Percentiles rank a stretch among this genome's conserved stretches.
These are phyloP conservation scores for Hygrocybe punicea DNA, from an alignment of 768 basidiomycete species.

Conservation along the genomic window DNA sequence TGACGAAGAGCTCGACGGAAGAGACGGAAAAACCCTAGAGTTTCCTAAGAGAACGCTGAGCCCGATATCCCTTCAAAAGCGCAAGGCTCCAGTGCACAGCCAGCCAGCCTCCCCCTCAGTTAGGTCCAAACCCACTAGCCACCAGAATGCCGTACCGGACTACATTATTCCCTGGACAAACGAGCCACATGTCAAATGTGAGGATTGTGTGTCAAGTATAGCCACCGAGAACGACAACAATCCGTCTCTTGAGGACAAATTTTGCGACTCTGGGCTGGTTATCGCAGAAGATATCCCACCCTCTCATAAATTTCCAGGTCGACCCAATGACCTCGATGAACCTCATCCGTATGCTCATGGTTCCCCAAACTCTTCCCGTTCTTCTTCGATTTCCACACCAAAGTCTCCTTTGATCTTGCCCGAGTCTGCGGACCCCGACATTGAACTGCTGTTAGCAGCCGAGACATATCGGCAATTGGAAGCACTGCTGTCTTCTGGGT, in stretches of 20 bases:
- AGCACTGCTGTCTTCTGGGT: neutral
- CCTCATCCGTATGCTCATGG: neutral
- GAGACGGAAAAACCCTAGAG: too few relatives aligned
- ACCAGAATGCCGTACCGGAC: neutral
- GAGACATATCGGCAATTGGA: neutral
- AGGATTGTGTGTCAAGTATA: neutral
- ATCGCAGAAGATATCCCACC: neutral
- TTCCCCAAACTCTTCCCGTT: neutral
- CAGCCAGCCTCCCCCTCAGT: neutral
- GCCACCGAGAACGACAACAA: neutral
- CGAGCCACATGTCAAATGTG: neutral
- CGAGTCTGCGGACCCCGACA: neutral
- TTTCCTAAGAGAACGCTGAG: too few relatives aligned
- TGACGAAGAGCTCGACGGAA: too few relatives aligned
- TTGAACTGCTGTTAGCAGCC: neutral
- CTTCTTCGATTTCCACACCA: neutral
- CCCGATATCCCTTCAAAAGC: neutral
- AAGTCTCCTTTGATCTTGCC: neutral
- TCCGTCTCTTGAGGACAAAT: neutral
- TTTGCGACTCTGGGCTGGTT: neutral
- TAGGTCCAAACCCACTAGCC: neutral
- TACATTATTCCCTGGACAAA: neutral
- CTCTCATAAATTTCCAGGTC: neutral
- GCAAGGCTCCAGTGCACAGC: neutral
- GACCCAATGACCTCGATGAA: neutral